Evolutionary conservation across 306 rosid species (phyloP), one percentile per base, ranked within the genome.

Genomic region (Cucumis cinereus): DNA sequence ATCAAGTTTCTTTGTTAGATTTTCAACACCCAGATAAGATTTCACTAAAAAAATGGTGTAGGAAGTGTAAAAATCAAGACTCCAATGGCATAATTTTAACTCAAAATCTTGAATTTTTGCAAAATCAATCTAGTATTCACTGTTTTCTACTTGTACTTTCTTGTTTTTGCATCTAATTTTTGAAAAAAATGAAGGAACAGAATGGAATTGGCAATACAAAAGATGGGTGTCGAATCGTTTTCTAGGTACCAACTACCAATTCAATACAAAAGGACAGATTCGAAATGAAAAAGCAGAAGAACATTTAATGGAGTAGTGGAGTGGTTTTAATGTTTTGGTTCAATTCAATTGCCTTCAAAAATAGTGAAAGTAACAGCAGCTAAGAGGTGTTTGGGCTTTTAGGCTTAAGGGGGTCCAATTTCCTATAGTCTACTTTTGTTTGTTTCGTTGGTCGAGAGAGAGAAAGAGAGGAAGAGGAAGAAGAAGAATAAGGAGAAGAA

Each of bases 201-300:
- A 40, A 68, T 43, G 74, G 20, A 68, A n/a, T 68, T 43, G 33
- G 11, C 20, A 3, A 68, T 41, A 7, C 33, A 36, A 35, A 64
- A 64, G 72, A 64, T 36, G 72, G 17, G 22, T 17, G 72, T 64
- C 45, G 52, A 68, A 68, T 68, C 74, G 52, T 20, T 68, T 68
- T 68, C 13, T 40, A 43, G 74, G 74, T 68, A 68, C 74, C 74
- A 68, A 68, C 74, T 22, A 68, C 74, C 55, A 68, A 68, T 68
- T 68, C 74, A 68, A 68, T 68, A 68, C 74, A 43, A 68, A 43
- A 43, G 55, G 74, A 68, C 74, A 68, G 33, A 68, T 41, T 22
- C 9, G 35, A 20, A 68, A 43, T 2, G 20, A 22, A 68, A 40
- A 43, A 23, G 74, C 35, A 41, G 35, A 58, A 68, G 74, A 68